These are phyloP conservation scores for Talaromyces sp. DNA, from an alignment of 2,329 filamentous ascomycete species.

Conservation along the genomic window DNA sequence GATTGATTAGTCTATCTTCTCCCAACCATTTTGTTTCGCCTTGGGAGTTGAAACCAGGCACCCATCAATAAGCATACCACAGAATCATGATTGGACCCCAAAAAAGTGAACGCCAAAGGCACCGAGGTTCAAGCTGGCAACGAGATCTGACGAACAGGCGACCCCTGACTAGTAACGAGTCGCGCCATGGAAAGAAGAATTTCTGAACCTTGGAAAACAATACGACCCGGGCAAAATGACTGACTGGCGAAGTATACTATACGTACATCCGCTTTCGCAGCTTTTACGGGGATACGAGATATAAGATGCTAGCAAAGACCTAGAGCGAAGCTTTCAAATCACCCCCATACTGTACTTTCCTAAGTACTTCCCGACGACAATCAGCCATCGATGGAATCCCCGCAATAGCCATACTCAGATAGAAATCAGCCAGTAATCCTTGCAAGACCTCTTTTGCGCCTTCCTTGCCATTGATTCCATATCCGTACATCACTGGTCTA, in stretches of 20 bases:
- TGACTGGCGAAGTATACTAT: background rate
- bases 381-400: conserved; percentile 45
- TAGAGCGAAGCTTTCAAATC: conserved; percentile 35
- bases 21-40: background rate
- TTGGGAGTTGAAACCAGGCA: too few relatives aligned
- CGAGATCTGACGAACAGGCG: background rate
- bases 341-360: conserved; percentile 36
- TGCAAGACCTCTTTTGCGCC: conserved; percentile 18
- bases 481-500: conserved; percentile 18
- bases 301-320: too few relatives aligned
- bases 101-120: background rate
- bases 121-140: background rate
- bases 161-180: background rate
- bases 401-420: conserved; percentile 55
- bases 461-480: conserved; percentile 15
- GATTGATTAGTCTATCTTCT: background rate
- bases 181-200: background rate
- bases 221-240: background rate
- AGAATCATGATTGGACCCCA: too few relatives aligned
- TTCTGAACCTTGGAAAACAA: background rate
- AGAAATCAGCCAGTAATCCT: conserved; percentile 52
- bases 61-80: too few relatives aligned
- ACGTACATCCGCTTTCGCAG: background rate
- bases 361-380: conserved; percentile 33
- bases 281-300: background rate